Evolutionary conservation across 768 basidiomycete genomes (phyloP).

Genomic region (Mycena galericulata): DNA sequence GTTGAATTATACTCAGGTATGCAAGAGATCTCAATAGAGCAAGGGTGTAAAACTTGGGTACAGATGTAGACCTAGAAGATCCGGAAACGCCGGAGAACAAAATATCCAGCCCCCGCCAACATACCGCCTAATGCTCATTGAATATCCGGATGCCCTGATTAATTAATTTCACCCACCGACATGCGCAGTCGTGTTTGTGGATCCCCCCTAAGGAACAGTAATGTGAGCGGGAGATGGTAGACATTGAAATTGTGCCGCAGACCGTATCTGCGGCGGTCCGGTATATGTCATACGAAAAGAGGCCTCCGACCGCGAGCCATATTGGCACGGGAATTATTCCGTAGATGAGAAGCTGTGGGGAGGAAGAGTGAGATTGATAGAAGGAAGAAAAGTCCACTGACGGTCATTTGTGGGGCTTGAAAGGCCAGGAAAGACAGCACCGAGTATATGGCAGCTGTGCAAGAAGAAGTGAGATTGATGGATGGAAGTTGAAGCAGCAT

Average conservation of each 20-base stretch:
- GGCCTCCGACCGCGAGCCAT: constrained; percentile 76
- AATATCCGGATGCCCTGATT: no score
- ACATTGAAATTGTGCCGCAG: constrained; percentile 28
- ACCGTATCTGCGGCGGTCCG: constrained; percentile 56
- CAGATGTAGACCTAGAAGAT: not conserved
- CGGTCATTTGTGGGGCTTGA: constrained; percentile 68
- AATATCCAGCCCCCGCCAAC: no score
- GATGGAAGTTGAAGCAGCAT: constrained; percentile 34
- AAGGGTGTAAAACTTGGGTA: no score
- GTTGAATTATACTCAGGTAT: no score
- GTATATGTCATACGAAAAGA: constrained; percentile 73
- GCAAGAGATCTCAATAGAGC: no score
- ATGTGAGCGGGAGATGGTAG: constrained; percentile 2
- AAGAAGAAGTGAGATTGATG: constrained; percentile 11
- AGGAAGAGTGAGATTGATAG: no score
- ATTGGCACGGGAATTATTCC: constrained; percentile 81
- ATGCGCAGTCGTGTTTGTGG: constrained; percentile 74
- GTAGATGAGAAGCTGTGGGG: constrained; percentile 53
- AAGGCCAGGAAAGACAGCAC: constrained; percentile 80
- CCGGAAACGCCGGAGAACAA: not conserved
- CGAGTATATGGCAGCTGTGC: constrained; percentile 76
- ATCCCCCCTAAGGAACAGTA: constrained; percentile 54
- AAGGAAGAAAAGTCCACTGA: no score
- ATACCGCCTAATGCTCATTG: no score
- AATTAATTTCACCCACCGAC: constrained; percentile 77